phyloP scores from a whole-genome alignment of 176 grass and related monocot genomes.

The Poa annua region DNA sequence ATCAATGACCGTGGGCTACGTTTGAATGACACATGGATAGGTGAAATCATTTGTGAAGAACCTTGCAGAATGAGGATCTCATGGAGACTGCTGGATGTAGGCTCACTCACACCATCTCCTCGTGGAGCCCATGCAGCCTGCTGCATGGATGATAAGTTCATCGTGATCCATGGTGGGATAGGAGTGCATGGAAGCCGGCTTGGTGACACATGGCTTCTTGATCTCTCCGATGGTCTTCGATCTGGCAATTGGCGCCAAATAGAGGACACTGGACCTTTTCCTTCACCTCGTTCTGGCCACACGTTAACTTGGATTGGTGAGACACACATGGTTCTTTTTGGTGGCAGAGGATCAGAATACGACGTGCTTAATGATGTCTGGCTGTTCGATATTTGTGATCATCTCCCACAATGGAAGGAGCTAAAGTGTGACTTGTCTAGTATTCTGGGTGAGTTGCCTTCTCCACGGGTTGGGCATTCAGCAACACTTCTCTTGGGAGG shows the following conservation, averaged over 20 bases:
- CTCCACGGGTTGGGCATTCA: conserved; percentile 87
- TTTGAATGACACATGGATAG: conserved; percentile 89
- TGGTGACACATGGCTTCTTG: conserved; percentile 90
- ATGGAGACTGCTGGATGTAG: conserved; percentile 79
- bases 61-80: conserved; percentile 54
- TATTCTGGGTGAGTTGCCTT: conserved; percentile 69
- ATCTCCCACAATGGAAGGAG: conserved; percentile 84
- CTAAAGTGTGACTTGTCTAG: conserved; percentile 62
- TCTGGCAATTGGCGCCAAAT: conserved; percentile 76
- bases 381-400: conserved; percentile 70
- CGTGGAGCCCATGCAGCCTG: conserved; percentile 94
- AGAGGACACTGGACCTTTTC: conserved; percentile 48
- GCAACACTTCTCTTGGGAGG: conserved; percentile 68
- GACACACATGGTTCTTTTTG: conserved; percentile 75
- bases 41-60: conserved; percentile 62
- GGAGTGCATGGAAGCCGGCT: conserved; percentile 69
- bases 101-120: conserved; percentile 57
- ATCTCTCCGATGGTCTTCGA: conserved; percentile 67
- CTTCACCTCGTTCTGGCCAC: conserved; percentile 84
- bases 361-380: conserved; percentile 98
- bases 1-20: conserved; percentile 80
- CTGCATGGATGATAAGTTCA: conserved; percentile 62
- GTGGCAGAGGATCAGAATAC: conserved; percentile 80
- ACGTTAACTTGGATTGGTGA: conserved; percentile 81
- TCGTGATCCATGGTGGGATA: conserved; percentile 88